Base-by-base conservation (phyloP, 2,329 filamentous ascomycete genomes). In the Colletotrichum sansevieriae region DNA sequence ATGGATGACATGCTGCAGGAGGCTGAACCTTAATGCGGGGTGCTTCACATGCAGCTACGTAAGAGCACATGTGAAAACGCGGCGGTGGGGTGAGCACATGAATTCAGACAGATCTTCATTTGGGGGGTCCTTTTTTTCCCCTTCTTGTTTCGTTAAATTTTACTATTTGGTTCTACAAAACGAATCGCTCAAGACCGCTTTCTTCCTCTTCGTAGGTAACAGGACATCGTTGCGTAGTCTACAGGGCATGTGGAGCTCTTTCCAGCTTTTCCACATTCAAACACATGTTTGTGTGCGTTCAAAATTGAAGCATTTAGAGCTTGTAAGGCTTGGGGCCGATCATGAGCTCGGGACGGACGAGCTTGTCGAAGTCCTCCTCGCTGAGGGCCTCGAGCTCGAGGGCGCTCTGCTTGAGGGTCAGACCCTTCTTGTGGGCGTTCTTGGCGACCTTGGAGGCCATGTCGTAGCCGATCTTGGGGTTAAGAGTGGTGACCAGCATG, bases 361-460 rank as follows among this genome's bases (percentile, higher is more conserved):
- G 86, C 74, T 89, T 87, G 81, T 98, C 94, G 78, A 98, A 98
- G 78, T 98, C 95, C 77, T 92, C 93, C 78, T 91, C 90, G 72
- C 90, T 95, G 73, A 98, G 85, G 52, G 94, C 95, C 74, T 97
- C 88, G 73, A 99, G 88, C 86, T 98, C 93, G 87, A 98, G 90
- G 20, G 96, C 95, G 76, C 92, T 95, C 83, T 97, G 84, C 87
- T 98, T 98, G 68, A 99, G 88, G 25, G 94, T 98, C 59, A 95
- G 83, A 39, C 94, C 94, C 89, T 98, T 98, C 89, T 98, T 98
- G 86, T 99, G 96, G 15, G 96, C 96, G 78, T 99, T 97, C 91
- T 98, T 98, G 77, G 95, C 95, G 25, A 97, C 95, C 86, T 97
- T 97, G 82, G 91, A 94, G 60, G 95, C 95, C 93, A 97, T 97